Evolutionary conservation across 441 rosid species (phyloP).

Genomic region (Eutrema salsugineum): DNA sequence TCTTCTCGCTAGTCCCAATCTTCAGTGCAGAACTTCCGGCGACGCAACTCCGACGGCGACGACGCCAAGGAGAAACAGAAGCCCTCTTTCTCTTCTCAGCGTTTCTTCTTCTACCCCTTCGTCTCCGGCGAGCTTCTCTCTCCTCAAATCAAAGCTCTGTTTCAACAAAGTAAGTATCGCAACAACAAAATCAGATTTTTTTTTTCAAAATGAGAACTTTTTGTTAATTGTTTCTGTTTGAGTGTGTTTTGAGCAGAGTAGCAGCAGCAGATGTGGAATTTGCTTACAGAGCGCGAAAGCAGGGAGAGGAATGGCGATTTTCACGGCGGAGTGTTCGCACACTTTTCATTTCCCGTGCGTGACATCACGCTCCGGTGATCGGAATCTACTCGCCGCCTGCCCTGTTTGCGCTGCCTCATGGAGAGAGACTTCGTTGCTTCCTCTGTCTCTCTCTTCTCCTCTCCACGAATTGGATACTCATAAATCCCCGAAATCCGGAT

Average conservation of each 20-base stretch:
- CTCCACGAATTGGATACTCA: not conserved
- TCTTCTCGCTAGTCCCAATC: conserved; percentile 58
- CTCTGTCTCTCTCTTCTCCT: conserved; percentile 18
- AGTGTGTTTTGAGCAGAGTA: conserved; percentile 27
- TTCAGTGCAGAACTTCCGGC: conserved; percentile 47
- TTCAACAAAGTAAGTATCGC: conserved; percentile 51
- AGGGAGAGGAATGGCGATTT: conserved; percentile 80
- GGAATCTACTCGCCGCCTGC: conserved; percentile 33
- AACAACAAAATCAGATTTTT: not conserved
- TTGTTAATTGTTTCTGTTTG: not conserved
- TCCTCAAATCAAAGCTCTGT: conserved; percentile 61
- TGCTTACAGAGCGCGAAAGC: conserved; percentile 61
- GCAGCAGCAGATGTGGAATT: conserved; percentile 52
- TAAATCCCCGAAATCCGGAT: conserved; percentile 20
- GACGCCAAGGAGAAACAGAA: conserved; percentile 20
- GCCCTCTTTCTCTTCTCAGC: conserved; percentile 35
- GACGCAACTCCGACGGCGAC: conserved; percentile 10
- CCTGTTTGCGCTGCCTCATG: conserved; percentile 68
- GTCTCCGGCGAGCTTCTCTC: conserved; percentile 67
- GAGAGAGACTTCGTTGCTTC: conserved; percentile 58
- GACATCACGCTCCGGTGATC: conserved; percentile 43
- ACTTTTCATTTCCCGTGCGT: conserved; percentile 78
- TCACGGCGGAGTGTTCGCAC: conserved; percentile 85
- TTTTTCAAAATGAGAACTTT: not conserved
- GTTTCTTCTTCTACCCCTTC: conserved; percentile 43